Conservation (phyloP, 257 asterid genomes). For the Solanum ahanhuiri region DNA sequence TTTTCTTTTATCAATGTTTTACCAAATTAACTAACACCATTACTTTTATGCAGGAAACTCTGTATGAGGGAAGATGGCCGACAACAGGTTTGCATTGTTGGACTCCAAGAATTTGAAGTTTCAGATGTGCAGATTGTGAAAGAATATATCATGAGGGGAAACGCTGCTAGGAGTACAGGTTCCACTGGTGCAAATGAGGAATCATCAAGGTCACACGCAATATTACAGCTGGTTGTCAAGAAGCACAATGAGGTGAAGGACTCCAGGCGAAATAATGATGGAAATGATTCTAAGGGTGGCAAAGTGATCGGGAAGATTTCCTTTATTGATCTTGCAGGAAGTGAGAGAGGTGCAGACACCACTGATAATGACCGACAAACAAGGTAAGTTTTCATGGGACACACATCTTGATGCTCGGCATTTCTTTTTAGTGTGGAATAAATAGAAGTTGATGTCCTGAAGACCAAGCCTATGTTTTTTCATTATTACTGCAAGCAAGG, state of each 20-base stretch:
- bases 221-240: conserved; percentile 82
- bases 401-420: background rate
- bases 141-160: conserved; percentile 87
- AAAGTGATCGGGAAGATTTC: conserved; percentile 92
- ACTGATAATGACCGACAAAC: conserved; percentile 97
- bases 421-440: background rate
- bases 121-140: conserved; percentile 88
- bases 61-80: conserved; percentile 98
- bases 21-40: background rate
- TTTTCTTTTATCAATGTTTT: background rate
- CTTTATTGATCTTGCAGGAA: conserved; percentile 97
- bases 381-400: conserved; percentile 35
- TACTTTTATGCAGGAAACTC: conserved; percentile 50
- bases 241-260: conserved; percentile 88
- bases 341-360: conserved; percentile 99
- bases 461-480: background rate
- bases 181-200: conserved; percentile 99
- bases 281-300: conserved; percentile 61
- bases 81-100: conserved; percentile 98
- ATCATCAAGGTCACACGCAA: conserved; percentile 98
- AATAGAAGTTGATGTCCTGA: background rate
- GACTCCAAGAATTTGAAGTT: conserved; percentile 94
- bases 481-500: background rate
- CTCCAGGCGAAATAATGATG: conserved; percentile 60
- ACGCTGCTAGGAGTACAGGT: conserved; percentile 88